Base-by-base conservation (phyloP, 768 basidiomycete species). In the Leccinum rimulosum region DNA sequence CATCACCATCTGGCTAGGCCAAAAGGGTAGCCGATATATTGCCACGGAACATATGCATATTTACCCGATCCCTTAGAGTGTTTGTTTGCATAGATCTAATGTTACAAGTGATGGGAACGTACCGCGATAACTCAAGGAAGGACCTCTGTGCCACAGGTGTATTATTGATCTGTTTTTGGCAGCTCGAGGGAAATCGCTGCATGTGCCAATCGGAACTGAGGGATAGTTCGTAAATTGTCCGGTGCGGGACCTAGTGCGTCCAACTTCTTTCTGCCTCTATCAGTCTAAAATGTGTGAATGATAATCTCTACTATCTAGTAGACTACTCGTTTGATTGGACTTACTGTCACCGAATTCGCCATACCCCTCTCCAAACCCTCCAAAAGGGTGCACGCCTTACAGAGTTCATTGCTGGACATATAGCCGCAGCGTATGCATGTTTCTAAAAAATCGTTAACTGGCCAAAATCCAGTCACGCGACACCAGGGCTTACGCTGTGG, bases 391-490 rank as follows among this genome's bases (percentile, higher is more conserved):
- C 95, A 97, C 1, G 95, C 95, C 71, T 95, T 95, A 70, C 94
- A 95, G n/a, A 99, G 75, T n/a, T 89, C 87, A 64, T 98, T 97
- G 61, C 93, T 95, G 3, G 95, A 91, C 80, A 98, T 95, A 71
- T 95, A 95, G 3, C 95, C 95, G 65, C 97, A 99, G 50, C 93
- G 81, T 66, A 85, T 80, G 70, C 97, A 99, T 15, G 85, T 93
- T 76, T 93, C 95, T 98, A 70, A 8, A 43, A 25, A 49, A 60
- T 15, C 35, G 22, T 52, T 4, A 60, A 43, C 4, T 38, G 3
- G 3, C 4, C 33, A 58, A 31, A 58, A 57, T 59, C 45, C 17
- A 6, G 36, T n/a, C 50, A 57, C 17, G 22, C 28, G 40, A 30
- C 5, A 55, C 28, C 50, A 30, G 50, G 58, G 78, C 89, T 72